These are phyloP conservation scores for Cardamine chenopodiifolia DNA, from an alignment of 345 rosid species.

Conservation along the genomic window DNA sequence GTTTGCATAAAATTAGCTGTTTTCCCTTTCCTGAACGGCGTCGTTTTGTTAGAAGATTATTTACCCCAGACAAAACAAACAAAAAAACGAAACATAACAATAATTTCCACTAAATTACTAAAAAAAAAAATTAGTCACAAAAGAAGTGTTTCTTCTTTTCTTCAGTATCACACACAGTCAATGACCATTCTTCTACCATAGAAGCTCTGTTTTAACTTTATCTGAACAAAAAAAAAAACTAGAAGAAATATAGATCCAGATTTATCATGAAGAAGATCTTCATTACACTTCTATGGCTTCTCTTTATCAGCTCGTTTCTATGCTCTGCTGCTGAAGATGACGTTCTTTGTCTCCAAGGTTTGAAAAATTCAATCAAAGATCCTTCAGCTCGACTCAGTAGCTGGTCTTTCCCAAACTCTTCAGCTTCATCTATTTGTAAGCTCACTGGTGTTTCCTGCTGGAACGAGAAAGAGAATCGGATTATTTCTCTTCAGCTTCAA, in stretches of 20 bases:
- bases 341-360: constrained; percentile 58
- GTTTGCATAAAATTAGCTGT: background rate
- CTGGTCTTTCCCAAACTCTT: constrained; percentile 58
- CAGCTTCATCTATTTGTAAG: constrained; percentile 60
- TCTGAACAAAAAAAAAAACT: background rate
- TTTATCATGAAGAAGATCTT: constrained; percentile 40
- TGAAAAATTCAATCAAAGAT: constrained; percentile 52
- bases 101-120: background rate
- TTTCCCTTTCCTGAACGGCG: background rate
- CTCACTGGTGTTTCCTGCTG: constrained; percentile 84
- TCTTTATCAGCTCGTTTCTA: background rate
- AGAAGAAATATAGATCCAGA: constrained; percentile 34
- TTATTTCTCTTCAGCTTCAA: constrained; percentile 55
- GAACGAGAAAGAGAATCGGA: constrained; percentile 76
- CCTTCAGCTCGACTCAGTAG: constrained; percentile 37
- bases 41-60: constrained; percentile 30
- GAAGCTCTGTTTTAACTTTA: constrained; percentile 21
- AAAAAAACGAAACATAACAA: background rate
- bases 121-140: constrained; percentile 1
- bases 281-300: constrained; percentile 24
- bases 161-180: constrained; percentile 28
- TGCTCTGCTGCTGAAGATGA: constrained; percentile 50
- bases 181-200: constrained; percentile 34
- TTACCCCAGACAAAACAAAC: constrained; percentile 23
- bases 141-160: background rate